Conservation (phyloP, 106 monocot genomes). For the Phalaenopsis aphrodite region DNA sequence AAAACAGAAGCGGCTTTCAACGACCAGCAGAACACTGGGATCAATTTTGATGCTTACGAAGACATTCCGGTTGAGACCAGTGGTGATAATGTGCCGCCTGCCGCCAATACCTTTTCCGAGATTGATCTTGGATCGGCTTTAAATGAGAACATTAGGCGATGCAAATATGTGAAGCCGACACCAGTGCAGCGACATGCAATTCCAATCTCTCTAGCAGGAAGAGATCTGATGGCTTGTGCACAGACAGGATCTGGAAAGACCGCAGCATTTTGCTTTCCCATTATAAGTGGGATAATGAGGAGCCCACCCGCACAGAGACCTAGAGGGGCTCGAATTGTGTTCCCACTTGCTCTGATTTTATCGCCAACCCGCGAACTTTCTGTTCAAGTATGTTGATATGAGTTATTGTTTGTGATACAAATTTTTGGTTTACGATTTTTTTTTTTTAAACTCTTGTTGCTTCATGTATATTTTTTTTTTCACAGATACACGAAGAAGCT, state of each 20-base stretch:
- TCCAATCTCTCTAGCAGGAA: constrained; percentile 49
- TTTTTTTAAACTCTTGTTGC: not conserved
- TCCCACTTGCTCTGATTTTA: constrained; percentile 54
- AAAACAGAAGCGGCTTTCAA: constrained; percentile 9
- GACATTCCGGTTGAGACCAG: constrained; percentile 73
- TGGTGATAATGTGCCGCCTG: constrained; percentile 47
- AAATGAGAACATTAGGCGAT: constrained; percentile 69
- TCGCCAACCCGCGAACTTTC: constrained; percentile 73
- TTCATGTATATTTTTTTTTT: not conserved
- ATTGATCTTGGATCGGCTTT: constrained; percentile 64
- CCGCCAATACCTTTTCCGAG: constrained; percentile 63
- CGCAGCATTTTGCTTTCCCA: constrained; percentile 76
- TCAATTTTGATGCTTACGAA: constrained; percentile 77
- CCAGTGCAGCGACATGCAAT: constrained; percentile 77
- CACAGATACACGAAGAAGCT: constrained; percentile 59
- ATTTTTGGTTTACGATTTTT: not conserved
- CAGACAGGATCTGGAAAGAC: constrained; percentile 83
- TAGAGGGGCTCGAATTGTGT: constrained; percentile 44
- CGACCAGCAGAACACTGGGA: constrained; percentile 41
- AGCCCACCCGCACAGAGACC: constrained; percentile 33
- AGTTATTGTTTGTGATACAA: not conserved
- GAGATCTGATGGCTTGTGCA: constrained; percentile 84
- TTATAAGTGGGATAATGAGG: constrained; percentile 68
- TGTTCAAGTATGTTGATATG: constrained; percentile 31
- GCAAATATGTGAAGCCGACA: constrained; percentile 72